phyloP scores from a whole-genome alignment of 1,139 yeast species.

The Entelexis sorbosivorans region DNA sequence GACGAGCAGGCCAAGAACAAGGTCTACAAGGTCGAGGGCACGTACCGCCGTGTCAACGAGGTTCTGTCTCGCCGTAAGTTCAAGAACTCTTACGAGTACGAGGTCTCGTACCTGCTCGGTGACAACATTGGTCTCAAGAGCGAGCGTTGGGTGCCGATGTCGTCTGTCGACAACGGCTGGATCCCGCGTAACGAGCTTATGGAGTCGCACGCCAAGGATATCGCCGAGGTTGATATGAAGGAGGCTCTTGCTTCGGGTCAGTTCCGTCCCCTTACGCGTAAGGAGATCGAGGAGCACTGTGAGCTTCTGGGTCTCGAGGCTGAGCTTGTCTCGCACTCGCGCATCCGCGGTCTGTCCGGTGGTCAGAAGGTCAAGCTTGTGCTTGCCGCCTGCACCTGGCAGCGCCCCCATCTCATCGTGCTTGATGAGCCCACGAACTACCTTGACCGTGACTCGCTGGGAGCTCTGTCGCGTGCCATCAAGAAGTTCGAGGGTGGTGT shows the following conservation, averaged over 20 bases:
- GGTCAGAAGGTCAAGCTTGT: constrained; percentile 99
- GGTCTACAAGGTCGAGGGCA: constrained; percentile 96
- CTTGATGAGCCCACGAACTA: constrained; percentile 99
- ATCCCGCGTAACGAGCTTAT: constrained; percentile 99
- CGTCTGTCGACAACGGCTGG: constrained; percentile 99
- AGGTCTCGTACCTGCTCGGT: constrained; percentile 92
- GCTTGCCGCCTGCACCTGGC: constrained; percentile 99
- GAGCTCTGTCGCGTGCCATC: constrained; percentile 98
- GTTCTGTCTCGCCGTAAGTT: constrained; percentile 97
- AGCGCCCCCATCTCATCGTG: constrained; percentile 98
- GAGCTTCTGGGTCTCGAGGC: constrained; percentile 97
- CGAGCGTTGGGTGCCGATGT: constrained; percentile 99
- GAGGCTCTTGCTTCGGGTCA: constrained; percentile 99
- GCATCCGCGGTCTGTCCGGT: constrained; percentile 99
- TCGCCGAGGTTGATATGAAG: constrained; percentile 99
- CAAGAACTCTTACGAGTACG: constrained; percentile 99
- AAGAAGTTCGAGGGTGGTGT: constrained; percentile 99
- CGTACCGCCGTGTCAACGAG: constrained; percentile 93
- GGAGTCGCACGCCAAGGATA: constrained; percentile 97
- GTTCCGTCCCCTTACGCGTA: constrained; percentile 99
- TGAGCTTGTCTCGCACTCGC: constrained; percentile 98
- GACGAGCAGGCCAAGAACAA: constrained; percentile 99
- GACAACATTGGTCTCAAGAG: constrained; percentile 97
- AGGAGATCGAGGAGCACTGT: constrained; percentile 98
- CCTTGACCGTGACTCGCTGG: constrained; percentile 98